Conservation (phyloP, 1,284 basidiomycete species). For the Tausonia pullulans region DNA sequence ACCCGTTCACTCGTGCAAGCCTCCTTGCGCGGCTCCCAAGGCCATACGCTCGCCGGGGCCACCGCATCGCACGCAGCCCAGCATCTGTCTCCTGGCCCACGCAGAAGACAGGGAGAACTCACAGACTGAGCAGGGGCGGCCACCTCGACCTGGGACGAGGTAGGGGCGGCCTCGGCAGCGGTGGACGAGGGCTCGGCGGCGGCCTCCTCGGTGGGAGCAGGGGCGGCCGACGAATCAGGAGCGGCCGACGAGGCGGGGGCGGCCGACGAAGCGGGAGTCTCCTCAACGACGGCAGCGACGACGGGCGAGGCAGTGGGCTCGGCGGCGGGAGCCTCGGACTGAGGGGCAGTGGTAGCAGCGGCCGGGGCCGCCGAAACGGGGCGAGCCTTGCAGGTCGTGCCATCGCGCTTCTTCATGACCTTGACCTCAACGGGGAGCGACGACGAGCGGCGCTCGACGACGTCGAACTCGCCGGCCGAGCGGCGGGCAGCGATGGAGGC, state of each 20-base stretch:
- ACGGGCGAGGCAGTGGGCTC: constrained; percentile 13
- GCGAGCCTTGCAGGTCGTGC: constrained; percentile 28
- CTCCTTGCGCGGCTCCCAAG: not conserved
- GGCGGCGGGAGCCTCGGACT: constrained; percentile 37
- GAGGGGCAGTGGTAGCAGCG: constrained; percentile 30
- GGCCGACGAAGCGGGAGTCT: constrained; percentile 19
- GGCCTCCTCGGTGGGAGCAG: constrained; percentile 13
- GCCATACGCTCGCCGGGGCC: not conserved
- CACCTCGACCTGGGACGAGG: constrained; percentile 15
- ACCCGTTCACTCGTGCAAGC: not conserved
- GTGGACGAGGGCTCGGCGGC: constrained; percentile 13
- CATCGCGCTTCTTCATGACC: constrained; percentile 34
- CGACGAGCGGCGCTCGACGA: constrained; percentile 27
- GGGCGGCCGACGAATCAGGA: constrained; percentile 1
- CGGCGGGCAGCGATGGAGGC: constrained; percentile 6
- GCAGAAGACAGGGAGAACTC: not conserved
- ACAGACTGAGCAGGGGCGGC: constrained; percentile 20
- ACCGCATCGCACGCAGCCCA: not conserved
- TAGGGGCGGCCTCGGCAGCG: constrained; percentile 16
- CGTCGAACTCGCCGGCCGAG: constrained; percentile 3
- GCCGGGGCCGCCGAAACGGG: not conserved
- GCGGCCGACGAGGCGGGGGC: constrained; percentile 21
- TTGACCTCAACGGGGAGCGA: constrained; percentile 12
- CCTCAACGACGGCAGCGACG: constrained; percentile 1
- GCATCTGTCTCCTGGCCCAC: not conserved